Evolutionary conservation across 805 yeast species (phyloP).

Genomic region (Candida dendrica): DNA sequence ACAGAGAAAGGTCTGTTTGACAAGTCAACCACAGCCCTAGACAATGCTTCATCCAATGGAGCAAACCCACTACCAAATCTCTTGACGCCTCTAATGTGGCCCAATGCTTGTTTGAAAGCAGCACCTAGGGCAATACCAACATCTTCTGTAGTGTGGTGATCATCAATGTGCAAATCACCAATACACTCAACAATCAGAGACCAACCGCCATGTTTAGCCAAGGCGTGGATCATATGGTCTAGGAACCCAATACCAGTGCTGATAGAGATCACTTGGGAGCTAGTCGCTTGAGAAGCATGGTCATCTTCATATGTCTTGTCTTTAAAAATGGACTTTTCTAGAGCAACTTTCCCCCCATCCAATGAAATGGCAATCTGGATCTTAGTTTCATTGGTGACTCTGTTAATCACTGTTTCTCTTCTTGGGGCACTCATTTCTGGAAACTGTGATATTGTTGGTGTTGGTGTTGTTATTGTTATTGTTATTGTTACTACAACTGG

Average conservation of each 20-base stretch:
- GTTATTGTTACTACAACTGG: too few relatives aligned
- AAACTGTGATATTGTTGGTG: too few relatives aligned
- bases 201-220: constrained; percentile 98
- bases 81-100: constrained; percentile 83
- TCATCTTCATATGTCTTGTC: constrained; percentile 26
- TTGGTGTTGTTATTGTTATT: too few relatives aligned
- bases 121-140: constrained; percentile 87
- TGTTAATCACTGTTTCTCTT: constrained; percentile 28
- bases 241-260: constrained; percentile 92
- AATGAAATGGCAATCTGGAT: constrained; percentile 78
- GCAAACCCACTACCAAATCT: constrained; percentile 92
- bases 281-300: constrained; percentile 65
- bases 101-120: constrained; percentile 86
- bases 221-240: constrained; percentile 96
- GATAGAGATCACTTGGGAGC: constrained; percentile 66
- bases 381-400: constrained; percentile 90
- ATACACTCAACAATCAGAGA: constrained; percentile 80
- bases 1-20: constrained; percentile 92
- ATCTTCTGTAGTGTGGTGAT: constrained; percentile 95
- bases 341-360: constrained; percentile 74
- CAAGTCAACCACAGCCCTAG: constrained; percentile 93
- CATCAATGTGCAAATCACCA: constrained; percentile 94
- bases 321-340: constrained; percentile 52
- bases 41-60: constrained; percentile 92
- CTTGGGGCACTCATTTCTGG: constrained; percentile 11